Evolutionary conservation across 1,284 basidiomycete genomes (phyloP), one percentile per base, ranked within the genome.

Genomic region (Tilletia indica): DNA sequence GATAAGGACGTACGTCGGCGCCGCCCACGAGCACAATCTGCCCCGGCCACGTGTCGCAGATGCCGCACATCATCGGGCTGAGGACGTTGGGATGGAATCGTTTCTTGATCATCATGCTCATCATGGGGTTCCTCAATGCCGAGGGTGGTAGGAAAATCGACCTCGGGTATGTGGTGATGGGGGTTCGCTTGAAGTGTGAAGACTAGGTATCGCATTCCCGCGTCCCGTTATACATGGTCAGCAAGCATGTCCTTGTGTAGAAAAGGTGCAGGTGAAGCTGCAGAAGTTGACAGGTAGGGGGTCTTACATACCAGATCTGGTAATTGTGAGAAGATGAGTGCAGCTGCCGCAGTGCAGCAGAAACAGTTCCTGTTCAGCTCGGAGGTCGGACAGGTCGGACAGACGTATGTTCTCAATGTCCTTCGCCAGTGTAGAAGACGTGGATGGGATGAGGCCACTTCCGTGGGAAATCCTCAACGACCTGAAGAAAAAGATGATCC

Each of bases 61-160:
- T 42, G 19, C 38, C 36, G 61, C 61, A 64, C 6, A 64, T 6
- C 61, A 64, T 64, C 36, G 61, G 61, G 14, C 36, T 42, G 34
- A 64, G 31, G 4, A 39, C 38, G 34, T 64, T 19, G 3, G 61
- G 36, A 4, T 39, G 36, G n/a, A 39, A 42, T 34, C 61, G 61
- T 16, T 38, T 64, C 36, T 42, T 64, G 36, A 42, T 38, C 31
- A 64, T 34, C 61, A 64, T 64, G 61, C 61, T 64, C 61, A 21
- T 21, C 36, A 64, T 42, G 3, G 61, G 61, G 38, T 64, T 38
- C 12, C 61, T 25, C 12, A 64, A 42, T 2, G 61, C 61, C 16
- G 61, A 34, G 34, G 9, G 36, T 3, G 61, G 61, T 0, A 64
- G 31, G 16, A 36, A 38, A 16, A 64, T 11, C 12, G 61, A 39